Base-by-base conservation (phyloP, 169 alveolate genomes). In the Perkinsus marinus region DNA sequence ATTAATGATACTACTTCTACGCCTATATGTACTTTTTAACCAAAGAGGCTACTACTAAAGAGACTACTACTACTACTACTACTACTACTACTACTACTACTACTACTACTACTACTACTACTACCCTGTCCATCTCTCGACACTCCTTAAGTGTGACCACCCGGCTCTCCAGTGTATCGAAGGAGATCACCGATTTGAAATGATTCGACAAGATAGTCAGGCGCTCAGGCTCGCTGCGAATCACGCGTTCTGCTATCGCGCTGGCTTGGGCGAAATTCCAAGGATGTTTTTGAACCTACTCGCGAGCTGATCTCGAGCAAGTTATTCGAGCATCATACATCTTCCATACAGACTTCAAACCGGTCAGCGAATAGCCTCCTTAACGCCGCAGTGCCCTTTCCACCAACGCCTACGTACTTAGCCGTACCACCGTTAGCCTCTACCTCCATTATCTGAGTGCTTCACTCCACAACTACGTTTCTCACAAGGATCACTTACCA, bases 121-220 rank as follows among this genome's bases (percentile, higher is more conserved):
- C 43, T 10, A n/a, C 26, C 39, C 68, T 37, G 94, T 93, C 57
- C 79, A 57, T 57, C 79, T 57, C 79, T 26, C 34, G 79, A 57
- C 79, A 57, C 34, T 57, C 79, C 79, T 57, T 57, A 13, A 57
- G 26, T 16, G 79, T 57, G 79, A 93, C 43, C 22, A 93, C 91
- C 68, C 68, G 43, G 34, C 39, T 39, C 41, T 91, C 39, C 26
- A 43, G 34, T 5, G 98, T 96, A 91, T 96, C 97, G 94, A 93
- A 96, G 92, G 96, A 93, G 47, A 96, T 96, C 46, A 95, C 97
- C n/a, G 97, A 95, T 91, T 94, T 94, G 92, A 96, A 96, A 94
- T 96, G 97, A 91, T 96, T 96, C 92, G 95, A 96, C 39, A 96
- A 92, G 90, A 96, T 94, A 22, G 91, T 41, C 39, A 96, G 90